A percentile compares a stretch with the other conserved stretches of the same genome.
Conservation (phyloP, 2,329 filamentous ascomycete genomes). For the Pseudogymnoascus sp. region DNA sequence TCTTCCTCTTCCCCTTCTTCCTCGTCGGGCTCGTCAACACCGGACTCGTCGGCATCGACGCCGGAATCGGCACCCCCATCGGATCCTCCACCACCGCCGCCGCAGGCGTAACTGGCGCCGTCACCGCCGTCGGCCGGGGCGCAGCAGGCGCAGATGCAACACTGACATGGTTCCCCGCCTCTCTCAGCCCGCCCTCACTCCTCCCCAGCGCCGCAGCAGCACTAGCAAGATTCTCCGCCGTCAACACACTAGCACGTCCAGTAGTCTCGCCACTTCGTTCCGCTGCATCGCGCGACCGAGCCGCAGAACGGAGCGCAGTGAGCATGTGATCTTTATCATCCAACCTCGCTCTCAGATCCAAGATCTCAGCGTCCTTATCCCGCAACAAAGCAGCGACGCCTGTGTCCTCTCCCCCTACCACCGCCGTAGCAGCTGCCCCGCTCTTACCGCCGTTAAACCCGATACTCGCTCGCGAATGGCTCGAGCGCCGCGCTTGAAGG, state of each 20-base stretch:
- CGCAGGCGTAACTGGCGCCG: background rate
- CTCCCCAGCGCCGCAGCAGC: background rate
- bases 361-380: slow-evolving; percentile 90
- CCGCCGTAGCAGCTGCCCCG: slow-evolving; percentile 48
- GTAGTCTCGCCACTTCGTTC: slow-evolving; percentile 39
- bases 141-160: background rate
- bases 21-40: slow-evolving; percentile 17
- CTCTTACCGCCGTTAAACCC: slow-evolving; percentile 45
- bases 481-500: slow-evolving; percentile 81
- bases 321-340: slow-evolving; percentile 97
- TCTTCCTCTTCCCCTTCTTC: slow-evolving; percentile 40
- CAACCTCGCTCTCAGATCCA: slow-evolving; percentile 77
- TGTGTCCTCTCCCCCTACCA: slow-evolving; percentile 70
- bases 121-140: background rate
- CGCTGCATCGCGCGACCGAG: slow-evolving; percentile 77
- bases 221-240: slow-evolving; percentile 7
- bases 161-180: background rate
- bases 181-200: background rate
- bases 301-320: slow-evolving; percentile 73
- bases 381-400: slow-evolving; percentile 65
- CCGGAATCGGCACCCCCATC: background rate
- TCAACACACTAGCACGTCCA: slow-evolving; percentile 2
- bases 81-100: background rate
- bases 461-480: slow-evolving; percentile 78
- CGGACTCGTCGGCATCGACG: background rate